Percentiles rank a stretch among this genome's conserved stretches.
phyloP scores from a whole-genome alignment of 169 alveolate genomes.

The Plasmodium knowlesi region DNA sequence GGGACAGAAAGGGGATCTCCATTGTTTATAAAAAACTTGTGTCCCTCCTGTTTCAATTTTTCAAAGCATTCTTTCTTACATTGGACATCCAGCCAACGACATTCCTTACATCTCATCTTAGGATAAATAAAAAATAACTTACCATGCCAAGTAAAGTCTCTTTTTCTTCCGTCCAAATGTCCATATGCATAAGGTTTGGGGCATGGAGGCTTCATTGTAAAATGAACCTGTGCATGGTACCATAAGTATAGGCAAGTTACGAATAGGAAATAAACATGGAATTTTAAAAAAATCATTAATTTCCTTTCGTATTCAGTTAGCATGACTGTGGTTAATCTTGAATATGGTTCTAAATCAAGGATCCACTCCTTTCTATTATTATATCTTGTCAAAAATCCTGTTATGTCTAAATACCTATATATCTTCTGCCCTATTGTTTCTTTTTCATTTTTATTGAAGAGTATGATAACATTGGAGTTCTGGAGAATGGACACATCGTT shows the following conservation, averaged over 20 bases:
- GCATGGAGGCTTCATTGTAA: conserved; percentile 79
- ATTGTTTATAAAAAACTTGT: conserved; percentile 78
- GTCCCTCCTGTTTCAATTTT: conserved; percentile 85
- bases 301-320: conserved; percentile 82
- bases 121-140: conserved; percentile 85
- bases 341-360: conserved; percentile 76
- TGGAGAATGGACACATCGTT: conserved; percentile 20
- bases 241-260: conserved; percentile 68
- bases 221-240: conserved; percentile 76
- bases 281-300: conserved; percentile 73
- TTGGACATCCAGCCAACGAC: conserved; percentile 88
- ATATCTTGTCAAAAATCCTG: conserved; percentile 82
- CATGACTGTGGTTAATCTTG: conserved; percentile 74
- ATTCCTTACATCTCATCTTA: conserved; percentile 88
- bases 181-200: conserved; percentile 79
- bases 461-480: conserved; percentile 53
- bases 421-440: conserved; percentile 77
- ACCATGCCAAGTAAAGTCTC: conserved; percentile 90
- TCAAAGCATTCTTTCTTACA: conserved; percentile 88
- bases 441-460: conserved; percentile 47
- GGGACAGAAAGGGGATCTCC: conserved; percentile 89
- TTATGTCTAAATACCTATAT: conserved; percentile 82
- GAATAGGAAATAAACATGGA: conserved; percentile 74
- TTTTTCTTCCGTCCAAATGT: conserved; percentile 80
- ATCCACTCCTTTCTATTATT: conserved; percentile 80